These are phyloP conservation scores for Zoysia matrella DNA, from an alignment of 202 grass and related monocot species.

Conservation along the genomic window DNA sequence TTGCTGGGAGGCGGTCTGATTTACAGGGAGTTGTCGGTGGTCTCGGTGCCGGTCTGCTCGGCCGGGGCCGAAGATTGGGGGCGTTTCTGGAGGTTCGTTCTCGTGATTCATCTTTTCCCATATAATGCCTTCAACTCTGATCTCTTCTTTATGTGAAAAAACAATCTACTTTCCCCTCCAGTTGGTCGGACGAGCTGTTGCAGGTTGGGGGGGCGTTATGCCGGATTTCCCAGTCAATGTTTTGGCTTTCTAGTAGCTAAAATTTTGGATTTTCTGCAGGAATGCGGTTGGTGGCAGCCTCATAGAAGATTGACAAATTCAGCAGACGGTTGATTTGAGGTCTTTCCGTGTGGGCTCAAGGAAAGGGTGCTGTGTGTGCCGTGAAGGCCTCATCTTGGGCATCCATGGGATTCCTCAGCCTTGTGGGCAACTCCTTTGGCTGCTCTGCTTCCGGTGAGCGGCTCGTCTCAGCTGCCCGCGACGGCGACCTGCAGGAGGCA, in stretches of 20 bases:
- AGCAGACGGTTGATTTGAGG: conserved; percentile 18
- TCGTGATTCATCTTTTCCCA: conserved; percentile 7
- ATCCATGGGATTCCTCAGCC: conserved; percentile 86
- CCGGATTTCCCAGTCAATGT: neutral
- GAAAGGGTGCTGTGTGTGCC: conserved; percentile 3
- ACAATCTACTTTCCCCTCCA: neutral
- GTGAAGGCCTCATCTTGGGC: conserved; percentile 35
- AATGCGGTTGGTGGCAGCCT: conserved; percentile 27
- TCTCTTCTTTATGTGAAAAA: conserved; percentile 14
- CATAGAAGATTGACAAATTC: conserved; percentile 38
- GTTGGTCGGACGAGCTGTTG: neutral
- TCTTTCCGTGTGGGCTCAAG: neutral
- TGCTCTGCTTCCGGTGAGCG: conserved; percentile 93
- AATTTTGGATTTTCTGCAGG: conserved; percentile 2
- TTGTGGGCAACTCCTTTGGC: conserved; percentile 93
- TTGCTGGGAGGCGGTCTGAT: conserved; percentile 32
- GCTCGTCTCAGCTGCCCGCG: conserved; percentile 89
- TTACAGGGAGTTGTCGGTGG: conserved; percentile 29
- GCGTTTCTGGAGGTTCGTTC: conserved; percentile 31
- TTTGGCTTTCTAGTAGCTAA: neutral
- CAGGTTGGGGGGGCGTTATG: neutral
- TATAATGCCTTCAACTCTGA: neutral
- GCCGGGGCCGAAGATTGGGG: conserved; percentile 39
- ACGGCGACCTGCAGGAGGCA: conserved; percentile 87
- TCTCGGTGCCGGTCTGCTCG: conserved; percentile 1